Evolutionary conservation across 192 early-diverging fungal species (phyloP), one percentile per base, ranked within the genome.

Genomic region (Paraglomus brasilianum): DNA sequence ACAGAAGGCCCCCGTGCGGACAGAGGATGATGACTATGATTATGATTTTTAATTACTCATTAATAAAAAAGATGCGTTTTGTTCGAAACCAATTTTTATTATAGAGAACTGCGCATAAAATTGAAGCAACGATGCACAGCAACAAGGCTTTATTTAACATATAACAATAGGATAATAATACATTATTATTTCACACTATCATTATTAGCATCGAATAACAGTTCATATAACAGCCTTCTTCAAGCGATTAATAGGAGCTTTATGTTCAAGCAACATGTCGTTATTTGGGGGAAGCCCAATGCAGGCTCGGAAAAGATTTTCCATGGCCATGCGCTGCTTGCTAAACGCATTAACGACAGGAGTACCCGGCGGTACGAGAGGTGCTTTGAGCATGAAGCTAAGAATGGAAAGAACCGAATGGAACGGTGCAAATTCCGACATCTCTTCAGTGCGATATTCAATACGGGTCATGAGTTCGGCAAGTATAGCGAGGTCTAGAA

Each of bases 401-500:
- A 99, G 83, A 74, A 97, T 88, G 19, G 94, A 96, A 42, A 97
- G 81, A 67, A 99, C 95, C 43, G 93, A 85, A 84, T 99, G 91
- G 93, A 99, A 97, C 47, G 89, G 86, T 70, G 75, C 82, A 78
- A 80, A 97, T 77, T 91, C 80, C 46, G 77, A 59, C 87, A 87
- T 93, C 8, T 84, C 89, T 22, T 80, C 87, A 11, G 88, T 90
- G 78, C 88, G 84, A 89, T 94, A 99, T 71, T 87, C 61, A 69
- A 99, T 93, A 76, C 97, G 94, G 55, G 95, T 95, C 91, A 97
- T 94, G 66, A 99, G 84, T 84, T 99, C 97, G 66, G 94, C 91
- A 76, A 99, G 80, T 76, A 97, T 91, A 63, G 90, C 89, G 70
- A 99, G 81, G 72, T 99, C 97, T 75, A 99, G 85, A 82, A 99